Base-by-base conservation (phyloP, 768 basidiomycete genomes). In the Rhodocollybia butyracea region DNA sequence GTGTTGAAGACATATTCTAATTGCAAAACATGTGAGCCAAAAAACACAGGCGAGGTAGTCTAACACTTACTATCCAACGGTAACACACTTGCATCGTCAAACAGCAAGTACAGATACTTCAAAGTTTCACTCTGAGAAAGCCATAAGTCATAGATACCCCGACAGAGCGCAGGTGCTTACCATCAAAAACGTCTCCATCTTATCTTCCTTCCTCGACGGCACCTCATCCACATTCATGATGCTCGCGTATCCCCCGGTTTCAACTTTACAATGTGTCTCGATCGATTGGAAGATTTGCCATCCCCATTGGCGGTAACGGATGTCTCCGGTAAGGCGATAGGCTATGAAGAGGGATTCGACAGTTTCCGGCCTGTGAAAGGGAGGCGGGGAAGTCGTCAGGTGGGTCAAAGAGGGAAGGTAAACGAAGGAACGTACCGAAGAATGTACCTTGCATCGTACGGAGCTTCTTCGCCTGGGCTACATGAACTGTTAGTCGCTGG, bases 171-270 rank as follows among this genome's bases (percentile, higher is more conserved):
- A 48, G 46, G 55, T 21, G 36, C 48, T 39, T 56, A 90, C 91
- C 78, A 97, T 76, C 70, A 94, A 82, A 74, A 95, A 97, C 12
- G 94, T 94, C 73, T 98, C 94, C 94, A 97, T 96, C 68, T 89
- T 87, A 70, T 98, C 93, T 59, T 92, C 87, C 55, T 81, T 74
- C 64, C 75, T 73, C 2, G 76, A 82, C 0, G 88, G 86, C 10
- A 86, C 73, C 57, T 83, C 78, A 68, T 96, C 91, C 10, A 98
- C 95, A 64, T 97, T 91, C 56, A 86, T 69, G 43, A 98, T 78
- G 32, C 84, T 83, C 17, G 90, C 89, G 64, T 89, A 98, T 8
- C 94, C 95, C 19, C 94, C 95, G 0, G 75, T 77, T n/a, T 78
- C 72, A 21, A 94, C 73, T 46, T 79, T 77, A 63, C 91, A 94